phyloP scores from a whole-genome alignment of 495 filamentous ascomycete species.

The Astrocystis sublimbata region DNA sequence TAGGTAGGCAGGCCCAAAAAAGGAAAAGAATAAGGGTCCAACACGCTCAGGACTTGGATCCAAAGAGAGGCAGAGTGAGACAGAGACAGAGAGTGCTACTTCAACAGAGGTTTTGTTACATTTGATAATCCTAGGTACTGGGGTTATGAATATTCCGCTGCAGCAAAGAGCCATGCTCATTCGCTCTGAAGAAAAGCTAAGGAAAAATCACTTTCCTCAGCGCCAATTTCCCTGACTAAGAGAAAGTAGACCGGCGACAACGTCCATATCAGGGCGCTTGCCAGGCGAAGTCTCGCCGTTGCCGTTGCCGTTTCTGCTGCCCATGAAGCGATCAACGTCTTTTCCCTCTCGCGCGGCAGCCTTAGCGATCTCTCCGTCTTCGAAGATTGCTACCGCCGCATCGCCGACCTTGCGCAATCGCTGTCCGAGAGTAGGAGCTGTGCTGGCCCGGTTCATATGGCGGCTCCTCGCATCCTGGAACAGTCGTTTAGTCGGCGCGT shows the following conservation, averaged over 20 bases:
- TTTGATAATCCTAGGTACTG: too few species aligned
- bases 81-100: too few species aligned
- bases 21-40: not conserved
- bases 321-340: constrained; percentile 71
- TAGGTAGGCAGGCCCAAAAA: not conserved
- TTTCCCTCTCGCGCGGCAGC: constrained; percentile 2
- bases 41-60: too few species aligned
- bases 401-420: constrained; percentile 16
- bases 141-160: too few species aligned
- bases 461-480: constrained; percentile 20
- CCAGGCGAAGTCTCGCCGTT: constrained; percentile 59
- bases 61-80: too few species aligned
- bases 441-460: constrained; percentile 30
- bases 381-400: constrained; percentile 39
- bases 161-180: not conserved
- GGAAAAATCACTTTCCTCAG: constrained; percentile 28
- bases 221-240: constrained; percentile 63
- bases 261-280: constrained; percentile 69
- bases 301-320: too few species aligned
- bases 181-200: not conserved
- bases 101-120: too few species aligned
- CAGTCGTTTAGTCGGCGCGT: constrained; percentile 21
- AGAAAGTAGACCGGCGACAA: constrained; percentile 73
- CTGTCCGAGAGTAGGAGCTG: constrained; percentile 28
- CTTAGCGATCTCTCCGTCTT: constrained; percentile 33